Percentiles rank a stretch among this genome's conserved stretches.
These are phyloP conservation scores for Lipomyces spencermartinsiae DNA, from an alignment of 805 yeast genomes.

Conservation along the genomic window DNA sequence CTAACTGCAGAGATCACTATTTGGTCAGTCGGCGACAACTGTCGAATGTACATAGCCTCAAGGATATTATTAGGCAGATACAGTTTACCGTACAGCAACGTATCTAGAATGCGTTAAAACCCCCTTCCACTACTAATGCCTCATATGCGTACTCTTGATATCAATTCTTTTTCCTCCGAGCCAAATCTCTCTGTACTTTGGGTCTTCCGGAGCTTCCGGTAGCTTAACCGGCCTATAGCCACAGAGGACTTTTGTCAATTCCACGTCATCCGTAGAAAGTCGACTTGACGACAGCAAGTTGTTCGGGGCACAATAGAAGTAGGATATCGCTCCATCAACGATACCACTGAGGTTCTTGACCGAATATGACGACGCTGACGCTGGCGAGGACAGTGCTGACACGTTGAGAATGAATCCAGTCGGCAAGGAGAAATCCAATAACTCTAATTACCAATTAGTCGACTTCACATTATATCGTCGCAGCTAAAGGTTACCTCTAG, in stretches of 20 bases:
- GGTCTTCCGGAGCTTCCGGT: constrained; percentile 41
- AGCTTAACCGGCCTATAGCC: constrained; percentile 70
- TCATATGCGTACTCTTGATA: constrained; percentile 24
- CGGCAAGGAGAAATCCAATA: constrained; percentile 78
- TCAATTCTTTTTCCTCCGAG: constrained; percentile 43
- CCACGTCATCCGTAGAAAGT: constrained; percentile 49
- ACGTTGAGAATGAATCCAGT: constrained; percentile 67
- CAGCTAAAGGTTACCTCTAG: constrained; percentile 51
- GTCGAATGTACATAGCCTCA: constrained; percentile 83
- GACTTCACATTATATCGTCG: background rate
- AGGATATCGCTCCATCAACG: constrained; percentile 83
- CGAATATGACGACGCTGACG: constrained; percentile 75
- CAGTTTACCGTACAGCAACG: constrained; percentile 81
- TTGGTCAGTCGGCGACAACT: constrained; percentile 66
- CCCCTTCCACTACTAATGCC: background rate
- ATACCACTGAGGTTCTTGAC: constrained; percentile 48
- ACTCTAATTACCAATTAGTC: constrained; percentile 41
- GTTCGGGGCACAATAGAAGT: constrained; percentile 68
- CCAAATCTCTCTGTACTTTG: constrained; percentile 43
- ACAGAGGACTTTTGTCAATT: constrained; percentile 68
- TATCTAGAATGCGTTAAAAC: constrained; percentile 36
- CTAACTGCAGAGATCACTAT: constrained; percentile 76
- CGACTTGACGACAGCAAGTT: constrained; percentile 20
- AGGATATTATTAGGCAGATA: constrained; percentile 84
- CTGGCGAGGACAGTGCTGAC: constrained; percentile 70